phyloP scores from a whole-genome alignment of 768 basidiomycete genomes.

The Lactarius indigo region DNA sequence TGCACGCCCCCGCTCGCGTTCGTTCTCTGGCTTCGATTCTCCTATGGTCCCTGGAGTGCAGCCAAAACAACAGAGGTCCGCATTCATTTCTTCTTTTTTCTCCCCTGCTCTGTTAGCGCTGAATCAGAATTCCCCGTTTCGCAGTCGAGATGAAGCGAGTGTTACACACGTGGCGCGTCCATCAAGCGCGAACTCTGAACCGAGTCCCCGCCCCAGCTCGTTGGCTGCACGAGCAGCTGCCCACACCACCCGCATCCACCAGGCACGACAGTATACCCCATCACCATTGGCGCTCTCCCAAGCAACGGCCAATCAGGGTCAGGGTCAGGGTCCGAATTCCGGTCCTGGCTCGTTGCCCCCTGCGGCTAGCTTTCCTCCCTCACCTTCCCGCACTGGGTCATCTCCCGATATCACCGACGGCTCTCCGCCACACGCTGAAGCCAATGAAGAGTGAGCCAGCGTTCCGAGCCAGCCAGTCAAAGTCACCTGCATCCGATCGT shows the following conservation, averaged over 20 bases:
- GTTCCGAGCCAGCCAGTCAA: not conserved
- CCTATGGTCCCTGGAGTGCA: conserved; percentile 29
- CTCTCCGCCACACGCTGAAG: conserved; percentile 5
- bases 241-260: conserved; percentile 15
- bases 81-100: not conserved
- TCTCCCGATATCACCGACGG: conserved; percentile 9
- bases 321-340: not conserved
- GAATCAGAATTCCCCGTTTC: not conserved
- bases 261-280: conserved; percentile 24
- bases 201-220: not conserved
- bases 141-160: conserved; percentile 5
- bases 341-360: not conserved
- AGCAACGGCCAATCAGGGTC: not conserved
- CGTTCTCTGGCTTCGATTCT: conserved; percentile 69
- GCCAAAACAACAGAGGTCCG: conserved; percentile 27
- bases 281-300: conserved; percentile 23
- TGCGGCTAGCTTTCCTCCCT: not conserved
- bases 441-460: conserved; percentile 16
- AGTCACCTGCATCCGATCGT: not conserved
- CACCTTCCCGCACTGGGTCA: not conserved
- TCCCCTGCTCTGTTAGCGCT: not conserved
- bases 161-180: conserved; percentile 3
- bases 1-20: conserved; percentile 57
- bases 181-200: conserved; percentile 4
- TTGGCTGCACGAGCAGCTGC: conserved; percentile 11